Evolutionary conservation across 345 rosid genomes (phyloP).

Genomic region (Garcia nutans): DNA sequence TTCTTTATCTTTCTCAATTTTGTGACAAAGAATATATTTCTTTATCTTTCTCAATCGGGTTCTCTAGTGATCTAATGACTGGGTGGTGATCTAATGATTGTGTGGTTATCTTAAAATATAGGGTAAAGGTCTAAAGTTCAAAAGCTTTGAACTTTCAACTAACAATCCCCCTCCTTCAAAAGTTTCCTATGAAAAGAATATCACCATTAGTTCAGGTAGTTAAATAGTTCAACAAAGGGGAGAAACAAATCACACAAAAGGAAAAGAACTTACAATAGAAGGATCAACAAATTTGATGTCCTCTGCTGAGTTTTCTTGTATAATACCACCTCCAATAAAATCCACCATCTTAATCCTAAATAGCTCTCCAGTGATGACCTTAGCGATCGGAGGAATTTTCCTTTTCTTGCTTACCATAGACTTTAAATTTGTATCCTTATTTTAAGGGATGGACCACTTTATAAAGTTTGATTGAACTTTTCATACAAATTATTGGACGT

Average conservation of each 20-base stretch:
- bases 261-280: conserved; percentile 41
- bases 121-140: too few species aligned
- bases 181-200: too few species aligned
- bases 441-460: conserved; percentile 22
- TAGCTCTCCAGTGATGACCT: conserved; percentile 42
- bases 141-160: too few species aligned
- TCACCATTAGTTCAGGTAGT: too few species aligned
- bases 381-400: conserved; percentile 47
- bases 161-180: too few species aligned
- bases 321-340: conserved; percentile 46
- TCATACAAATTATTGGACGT: conserved; percentile 1
- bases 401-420: conserved; percentile 6
- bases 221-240: not conserved
- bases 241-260: not conserved
- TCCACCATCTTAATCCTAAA: conserved; percentile 67
- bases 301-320: conserved; percentile 37
- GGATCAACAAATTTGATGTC: conserved; percentile 50
- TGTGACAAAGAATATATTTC: conserved; percentile 15
- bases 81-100: too few species aligned
- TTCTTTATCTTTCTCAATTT: conserved; percentile 16
- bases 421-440: not conserved
- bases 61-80: too few species aligned
- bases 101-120: too few species aligned
- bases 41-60: too few species aligned
- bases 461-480: conserved; percentile 15